Evolutionary conservation across 257 asterid species (phyloP), one percentile per base, ranked within the genome.

Genomic region (Jacaranda mimosifolia): DNA sequence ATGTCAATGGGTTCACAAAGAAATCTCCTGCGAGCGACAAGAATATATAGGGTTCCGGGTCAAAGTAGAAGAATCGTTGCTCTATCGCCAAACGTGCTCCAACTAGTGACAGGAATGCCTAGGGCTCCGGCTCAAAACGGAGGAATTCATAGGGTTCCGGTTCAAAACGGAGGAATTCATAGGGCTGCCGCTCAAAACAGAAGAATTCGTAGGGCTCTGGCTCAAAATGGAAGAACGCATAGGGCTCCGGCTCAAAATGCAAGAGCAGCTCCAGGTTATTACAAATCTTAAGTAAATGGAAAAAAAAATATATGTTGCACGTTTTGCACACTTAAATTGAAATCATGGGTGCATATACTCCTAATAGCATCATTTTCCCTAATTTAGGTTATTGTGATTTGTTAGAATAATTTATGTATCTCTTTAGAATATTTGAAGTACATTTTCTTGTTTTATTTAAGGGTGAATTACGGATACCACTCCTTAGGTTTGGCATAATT

Each of bases 231-330:
- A 26, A 2, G 32, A 26, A 26, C 2, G 55, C 14, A 59, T 71
- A 72, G 42, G 68, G 40, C 55, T 40, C 55, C 42, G 9, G 14
- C 40, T 78, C 17, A 4, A 70, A 70, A 17, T 56, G 77, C 26
- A 65, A 21, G 57, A 39, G 7, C 10, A 4, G 6, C 9, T 55
- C 63, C 63, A 79, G 78, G 70, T 79, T 55, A 32, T 56, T 72
- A 35, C 46, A 45, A 12, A 55, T 43, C 43, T 55, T 12, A 59
- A 15, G 26, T 40, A 11, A 40, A 48, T 26, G 21, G 45, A 18
- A 56, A 73, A 73, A 73, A 58, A 21, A 6, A 6, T 26, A 46
- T 68, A 9, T 68, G 12, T 43, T 57, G 62, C 53, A 56, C 57
- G 79, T 9, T 45, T 39, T 12, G 52, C 45, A 19, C 38, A 42